A percentile compares a stretch with the other conserved stretches of the same genome.
Conservation (phyloP, 2,329 filamentous ascomycete species). For the Clathrospora elynae region DNA sequence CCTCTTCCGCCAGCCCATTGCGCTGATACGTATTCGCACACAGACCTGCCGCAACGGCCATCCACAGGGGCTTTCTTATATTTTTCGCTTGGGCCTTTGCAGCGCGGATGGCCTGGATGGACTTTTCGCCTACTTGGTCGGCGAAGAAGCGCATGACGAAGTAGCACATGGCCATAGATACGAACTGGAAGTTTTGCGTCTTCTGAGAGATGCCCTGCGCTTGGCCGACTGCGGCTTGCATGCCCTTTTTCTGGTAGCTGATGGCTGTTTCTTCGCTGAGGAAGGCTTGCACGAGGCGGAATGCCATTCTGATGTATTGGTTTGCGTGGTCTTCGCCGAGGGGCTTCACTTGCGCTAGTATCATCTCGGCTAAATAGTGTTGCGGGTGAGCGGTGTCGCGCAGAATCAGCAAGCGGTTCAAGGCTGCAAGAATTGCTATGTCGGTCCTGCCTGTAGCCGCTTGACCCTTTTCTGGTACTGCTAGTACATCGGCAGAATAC, state of each 20-base stretch:
- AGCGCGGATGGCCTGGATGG: slow-evolving; percentile 55
- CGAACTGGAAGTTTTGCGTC: slow-evolving; percentile 75
- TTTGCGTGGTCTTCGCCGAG: slow-evolving; percentile 73
- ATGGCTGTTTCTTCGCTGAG: slow-evolving; percentile 69
- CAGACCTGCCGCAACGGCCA: slow-evolving; percentile 39
- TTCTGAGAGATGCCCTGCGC: slow-evolving; percentile 72
- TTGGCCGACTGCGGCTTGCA: slow-evolving; percentile 59
- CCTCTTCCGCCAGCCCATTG: slow-evolving; percentile 37
- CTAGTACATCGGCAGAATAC: slow-evolving; percentile 68
- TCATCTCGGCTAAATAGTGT: slow-evolving; percentile 58
- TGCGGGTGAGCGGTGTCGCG: slow-evolving; percentile 52
- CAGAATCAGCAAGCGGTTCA: slow-evolving; percentile 57
- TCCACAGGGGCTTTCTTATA: slow-evolving; percentile 34
- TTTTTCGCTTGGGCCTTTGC: slow-evolving; percentile 34
- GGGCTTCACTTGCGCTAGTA: slow-evolving; percentile 70
- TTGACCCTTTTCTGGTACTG: slow-evolving; percentile 49
- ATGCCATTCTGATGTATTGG: slow-evolving; percentile 76
- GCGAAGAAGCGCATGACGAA: slow-evolving; percentile 85
- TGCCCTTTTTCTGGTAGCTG: slow-evolving; percentile 76
- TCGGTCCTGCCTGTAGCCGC: slow-evolving; percentile 44
- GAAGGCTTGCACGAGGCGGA: slow-evolving; percentile 71
- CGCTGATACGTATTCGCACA: slow-evolving; percentile 37
- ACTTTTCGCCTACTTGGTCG: slow-evolving; percentile 71
- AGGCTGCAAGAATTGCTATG: slow-evolving; percentile 53
- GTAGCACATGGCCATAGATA: slow-evolving; percentile 81